These are phyloP conservation scores for Starmerella floris DNA, from an alignment of 805 yeast genomes.

Conservation along the genomic window DNA sequence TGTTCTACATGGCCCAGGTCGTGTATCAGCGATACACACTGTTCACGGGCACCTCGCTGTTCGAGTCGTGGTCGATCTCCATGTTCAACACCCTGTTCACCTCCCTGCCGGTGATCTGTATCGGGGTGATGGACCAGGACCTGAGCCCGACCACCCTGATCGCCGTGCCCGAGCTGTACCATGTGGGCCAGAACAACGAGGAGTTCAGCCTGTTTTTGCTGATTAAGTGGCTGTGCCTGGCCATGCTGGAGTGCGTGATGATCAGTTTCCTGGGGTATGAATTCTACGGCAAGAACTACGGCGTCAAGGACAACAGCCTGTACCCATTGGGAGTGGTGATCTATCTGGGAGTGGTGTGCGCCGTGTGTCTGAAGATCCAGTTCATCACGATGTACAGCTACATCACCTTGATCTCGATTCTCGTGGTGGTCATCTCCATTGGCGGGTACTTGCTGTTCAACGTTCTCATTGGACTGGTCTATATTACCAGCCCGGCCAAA, in stretches of 20 bases:
- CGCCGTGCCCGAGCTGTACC: constrained; percentile 83
- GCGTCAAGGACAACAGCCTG: constrained; percentile 58
- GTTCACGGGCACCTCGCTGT: constrained; percentile 85
- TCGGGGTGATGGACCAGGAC: constrained; percentile 94
- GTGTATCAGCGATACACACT: constrained; percentile 73
- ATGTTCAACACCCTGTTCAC: constrained; percentile 96
- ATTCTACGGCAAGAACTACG: constrained; percentile 52
- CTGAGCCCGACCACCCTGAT: constrained; percentile 73
- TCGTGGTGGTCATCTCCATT: constrained; percentile 54
- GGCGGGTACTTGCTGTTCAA: constrained; percentile 85
- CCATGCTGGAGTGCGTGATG: constrained; percentile 57
- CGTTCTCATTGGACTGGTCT: constrained; percentile 57
- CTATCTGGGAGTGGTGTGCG: constrained; percentile 56
- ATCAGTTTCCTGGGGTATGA: constrained; percentile 53
- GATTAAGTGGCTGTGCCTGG: constrained; percentile 63
- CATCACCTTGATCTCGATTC: constrained; percentile 53
- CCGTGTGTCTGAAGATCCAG: constrained; percentile 68
- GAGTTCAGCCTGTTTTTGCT: constrained; percentile 63
- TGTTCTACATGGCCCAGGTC: constrained; percentile 80
- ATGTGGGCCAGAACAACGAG: constrained; percentile 58
- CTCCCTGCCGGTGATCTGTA: constrained; percentile 74
- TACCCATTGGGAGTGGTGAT: constrained; percentile 70
- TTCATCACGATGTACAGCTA: constrained; percentile 58
- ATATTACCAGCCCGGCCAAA: constrained; percentile 37
- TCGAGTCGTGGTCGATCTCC: constrained; percentile 91